Conservation (phyloP, 306 rosid species). For the Lagenaria siceraria region DNA sequence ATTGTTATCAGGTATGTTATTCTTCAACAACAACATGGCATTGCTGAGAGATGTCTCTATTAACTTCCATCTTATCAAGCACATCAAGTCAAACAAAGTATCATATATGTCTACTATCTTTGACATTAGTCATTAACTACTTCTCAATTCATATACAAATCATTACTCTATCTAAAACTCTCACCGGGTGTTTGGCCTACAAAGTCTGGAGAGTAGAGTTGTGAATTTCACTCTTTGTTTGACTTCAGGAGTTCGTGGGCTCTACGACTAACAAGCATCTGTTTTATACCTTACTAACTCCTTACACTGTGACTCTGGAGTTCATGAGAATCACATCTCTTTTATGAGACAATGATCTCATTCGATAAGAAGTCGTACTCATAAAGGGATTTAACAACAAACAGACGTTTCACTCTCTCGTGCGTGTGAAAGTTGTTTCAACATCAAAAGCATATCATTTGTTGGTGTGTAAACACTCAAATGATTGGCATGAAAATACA, state of each 20-base stretch:
- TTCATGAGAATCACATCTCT: not conserved
- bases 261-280: too few species aligned
- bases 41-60: not conserved
- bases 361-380: not conserved
- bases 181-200: too few species aligned
- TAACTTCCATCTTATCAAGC: not conserved
- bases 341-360: not conserved
- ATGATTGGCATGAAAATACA: not conserved
- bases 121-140: not conserved
- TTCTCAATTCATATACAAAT: not conserved
- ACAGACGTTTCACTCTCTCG: not conserved
- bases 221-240: too few species aligned
- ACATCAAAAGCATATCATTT: not conserved
- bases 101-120: not conserved
- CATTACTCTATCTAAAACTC: too few species aligned
- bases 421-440: not conserved
- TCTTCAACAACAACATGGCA: not conserved
- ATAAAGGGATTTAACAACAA: not conserved
- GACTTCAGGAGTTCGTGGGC: too few species aligned
- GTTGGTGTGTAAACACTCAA: not conserved
- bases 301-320: too few species aligned
- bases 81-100: not conserved
- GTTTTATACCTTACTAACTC: too few species aligned
- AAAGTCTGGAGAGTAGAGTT: too few species aligned
- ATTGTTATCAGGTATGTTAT: not conserved